Evolutionary conservation across 129 eudicot species (phyloP), one percentile per base, ranked within the genome.

Genomic region (Flaveria robusta): DNA sequence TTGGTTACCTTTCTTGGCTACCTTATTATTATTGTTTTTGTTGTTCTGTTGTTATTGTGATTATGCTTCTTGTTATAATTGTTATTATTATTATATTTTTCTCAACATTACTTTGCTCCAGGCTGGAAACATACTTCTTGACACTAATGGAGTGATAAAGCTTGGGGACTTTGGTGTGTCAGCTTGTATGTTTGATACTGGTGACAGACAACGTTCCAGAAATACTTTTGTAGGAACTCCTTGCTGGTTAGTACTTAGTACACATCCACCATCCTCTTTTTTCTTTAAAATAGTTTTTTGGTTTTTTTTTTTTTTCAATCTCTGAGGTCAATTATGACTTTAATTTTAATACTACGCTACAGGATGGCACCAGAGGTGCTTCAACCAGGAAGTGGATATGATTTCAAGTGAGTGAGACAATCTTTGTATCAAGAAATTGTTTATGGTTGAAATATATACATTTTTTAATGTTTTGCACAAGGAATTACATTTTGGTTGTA

Each of bases 341-440:
- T 39, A 56, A 7, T 74, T 56, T 42, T 47, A 6, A 39, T 41
- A 47, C 68, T 79, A 20, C 19, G 67, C 20, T 67, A 16, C 76
- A 95, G 99, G 99, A 95, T 95, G 99, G 99, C 99, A 9, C 99
- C 99, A 70, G 99, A 95, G 84, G 99, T 95, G 49, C 79, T 95
- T 86, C 99, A 95, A 83, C 99, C 99, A 39, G 95, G 91, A 76
- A 83, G 89, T 55, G 99, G 99, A 66, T 95, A 95, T 75, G 93
- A 95, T 85, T 91, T 95, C 83, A 95, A 95, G 99, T 95, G 85
- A 78, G 99, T 91, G 59, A 11, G 23, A 22, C 19, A 14, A 23
- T 23, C n/a, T 59, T 59, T 56, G 24, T 23, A 24, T 59, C 26
- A 23, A 23, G n/a, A 59, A 22, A 56, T 24, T 59, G 66, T 59